Conservation (phyloP, 2,329 filamentous ascomycete species). For the Allantophomopsis cytisporea region DNA sequence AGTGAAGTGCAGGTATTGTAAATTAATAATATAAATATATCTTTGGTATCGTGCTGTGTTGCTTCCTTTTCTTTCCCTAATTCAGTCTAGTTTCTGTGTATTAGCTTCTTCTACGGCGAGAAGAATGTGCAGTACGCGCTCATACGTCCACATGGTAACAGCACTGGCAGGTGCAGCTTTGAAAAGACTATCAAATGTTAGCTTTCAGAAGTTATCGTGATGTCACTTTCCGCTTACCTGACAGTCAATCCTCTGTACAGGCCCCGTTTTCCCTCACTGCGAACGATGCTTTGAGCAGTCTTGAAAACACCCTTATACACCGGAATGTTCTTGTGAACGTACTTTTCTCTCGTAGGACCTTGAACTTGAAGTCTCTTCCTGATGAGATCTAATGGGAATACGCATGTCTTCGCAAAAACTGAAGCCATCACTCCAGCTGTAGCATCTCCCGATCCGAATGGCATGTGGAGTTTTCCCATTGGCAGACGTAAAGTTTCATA, state of each 20-base stretch:
- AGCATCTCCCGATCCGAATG: constrained; percentile 71
- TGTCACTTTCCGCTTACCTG: constrained; percentile 21
- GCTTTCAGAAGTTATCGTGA: background rate
- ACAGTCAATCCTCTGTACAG: constrained; percentile 82
- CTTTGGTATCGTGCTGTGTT: too few relatives aligned
- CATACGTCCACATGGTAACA: constrained; percentile 68
- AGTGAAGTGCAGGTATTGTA: too few relatives aligned
- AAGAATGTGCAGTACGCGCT: constrained; percentile 33
- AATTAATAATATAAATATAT: too few relatives aligned
- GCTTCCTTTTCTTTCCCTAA: too few relatives aligned
- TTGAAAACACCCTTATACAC: constrained; percentile 56
- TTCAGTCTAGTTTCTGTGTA: too few relatives aligned
- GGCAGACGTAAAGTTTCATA: constrained; percentile 66
- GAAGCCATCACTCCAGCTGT: constrained; percentile 70
- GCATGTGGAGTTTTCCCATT: constrained; percentile 39
- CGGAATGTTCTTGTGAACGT: constrained; percentile 80
- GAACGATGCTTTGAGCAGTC: constrained; percentile 56
- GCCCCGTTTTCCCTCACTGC: constrained; percentile 61
- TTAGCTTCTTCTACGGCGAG: constrained; percentile 9
- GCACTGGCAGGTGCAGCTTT: constrained; percentile 81
- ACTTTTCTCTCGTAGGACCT: constrained; percentile 66
- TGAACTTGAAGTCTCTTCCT: constrained; percentile 92
- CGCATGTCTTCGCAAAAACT: constrained; percentile 70
- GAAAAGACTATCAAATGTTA: constrained; percentile 39
- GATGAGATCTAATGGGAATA: constrained; percentile 88